Conservation (phyloP, 331 rosid genomes). For the Dryas integrifolia region DNA sequence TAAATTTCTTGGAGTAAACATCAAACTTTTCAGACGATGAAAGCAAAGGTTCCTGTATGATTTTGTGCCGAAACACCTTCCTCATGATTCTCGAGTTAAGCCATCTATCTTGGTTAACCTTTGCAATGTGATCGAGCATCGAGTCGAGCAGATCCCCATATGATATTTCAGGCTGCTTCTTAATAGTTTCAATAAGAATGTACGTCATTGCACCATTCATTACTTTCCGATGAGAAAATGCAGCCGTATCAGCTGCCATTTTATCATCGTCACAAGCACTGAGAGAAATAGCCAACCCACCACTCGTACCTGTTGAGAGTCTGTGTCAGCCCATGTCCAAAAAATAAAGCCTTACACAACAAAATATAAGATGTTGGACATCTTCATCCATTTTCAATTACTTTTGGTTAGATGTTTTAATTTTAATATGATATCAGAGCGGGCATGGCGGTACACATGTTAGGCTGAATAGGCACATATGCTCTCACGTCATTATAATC, state of each 20-base stretch:
- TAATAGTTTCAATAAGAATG: conserved; percentile 36
- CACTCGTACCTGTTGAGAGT: conserved; percentile 32
- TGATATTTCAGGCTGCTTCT: conserved; percentile 30
- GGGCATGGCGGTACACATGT: too few relatives aligned
- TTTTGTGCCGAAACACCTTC: conserved; percentile 15
- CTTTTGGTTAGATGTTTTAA: too few relatives aligned
- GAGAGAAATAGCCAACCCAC: conserved; percentile 68
- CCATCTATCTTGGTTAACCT: conserved; percentile 11
- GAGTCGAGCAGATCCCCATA: conserved; percentile 40
- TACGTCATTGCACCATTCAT: conserved; percentile 76
- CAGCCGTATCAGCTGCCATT: conserved; percentile 67
- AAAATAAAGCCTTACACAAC: too few relatives aligned
- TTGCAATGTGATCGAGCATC: conserved; percentile 28
- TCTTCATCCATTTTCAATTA: too few relatives aligned
- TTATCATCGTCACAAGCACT: conserved; percentile 75
- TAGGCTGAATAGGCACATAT: too few relatives aligned
- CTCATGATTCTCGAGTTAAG: neutral
- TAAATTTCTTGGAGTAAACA: conserved; percentile 33
- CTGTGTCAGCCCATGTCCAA: too few relatives aligned
- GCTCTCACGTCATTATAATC: too few relatives aligned
- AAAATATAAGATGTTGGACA: too few relatives aligned
- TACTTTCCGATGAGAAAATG: conserved; percentile 38
- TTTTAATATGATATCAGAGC: too few relatives aligned
- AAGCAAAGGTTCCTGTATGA: conserved; percentile 48
- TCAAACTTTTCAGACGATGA: conserved; percentile 59